These are phyloP conservation scores for Yamadazyma laniorum DNA, from an alignment of 805 yeast species.

Conservation along the genomic window DNA sequence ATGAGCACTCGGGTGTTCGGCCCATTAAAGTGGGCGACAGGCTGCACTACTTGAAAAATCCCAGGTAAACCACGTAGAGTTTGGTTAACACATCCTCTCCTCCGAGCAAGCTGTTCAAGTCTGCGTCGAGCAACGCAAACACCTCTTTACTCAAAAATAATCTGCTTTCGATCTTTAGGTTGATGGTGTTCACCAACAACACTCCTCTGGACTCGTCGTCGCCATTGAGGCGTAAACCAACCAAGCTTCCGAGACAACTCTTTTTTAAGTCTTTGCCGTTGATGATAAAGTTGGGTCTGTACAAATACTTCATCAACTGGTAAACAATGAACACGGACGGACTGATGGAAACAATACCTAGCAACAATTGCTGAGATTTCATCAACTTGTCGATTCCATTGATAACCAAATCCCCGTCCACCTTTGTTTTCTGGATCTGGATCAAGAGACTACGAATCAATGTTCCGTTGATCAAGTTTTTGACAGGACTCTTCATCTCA, in stretches of 20 bases:
- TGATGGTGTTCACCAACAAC: constrained; percentile 17
- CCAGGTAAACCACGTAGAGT: constrained; percentile 11
- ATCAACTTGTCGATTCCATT: constrained; percentile 87
- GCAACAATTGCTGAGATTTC: constrained; percentile 90
- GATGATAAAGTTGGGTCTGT: constrained; percentile 28
- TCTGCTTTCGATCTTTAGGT: constrained; percentile 15
- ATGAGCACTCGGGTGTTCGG: no score
- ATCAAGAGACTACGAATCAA: constrained; percentile 75
- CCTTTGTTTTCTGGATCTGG: constrained; percentile 94
- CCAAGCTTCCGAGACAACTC: constrained; percentile 55
- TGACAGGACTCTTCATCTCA: constrained; percentile 69
- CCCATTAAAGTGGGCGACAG: no score
- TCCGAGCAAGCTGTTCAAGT: constrained; percentile 11
- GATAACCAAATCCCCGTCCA: constrained; percentile 88
- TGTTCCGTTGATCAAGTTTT: constrained; percentile 63
- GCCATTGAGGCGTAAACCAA: constrained; percentile 36
- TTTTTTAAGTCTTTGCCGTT: constrained; percentile 33
- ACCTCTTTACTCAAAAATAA: constrained; percentile 10
- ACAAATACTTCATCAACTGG: constrained; percentile 41
- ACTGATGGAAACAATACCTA: constrained; percentile 85
- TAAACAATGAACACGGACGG: constrained; percentile 68
- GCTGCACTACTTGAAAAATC: constrained; percentile 13
- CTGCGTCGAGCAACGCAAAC: constrained; percentile 11
- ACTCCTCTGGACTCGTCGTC: constrained; percentile 13
- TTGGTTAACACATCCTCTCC: constrained; percentile 13